Base-by-base conservation (phyloP, 352 stramenopile species). In the Globisporangium nodosum region DNA sequence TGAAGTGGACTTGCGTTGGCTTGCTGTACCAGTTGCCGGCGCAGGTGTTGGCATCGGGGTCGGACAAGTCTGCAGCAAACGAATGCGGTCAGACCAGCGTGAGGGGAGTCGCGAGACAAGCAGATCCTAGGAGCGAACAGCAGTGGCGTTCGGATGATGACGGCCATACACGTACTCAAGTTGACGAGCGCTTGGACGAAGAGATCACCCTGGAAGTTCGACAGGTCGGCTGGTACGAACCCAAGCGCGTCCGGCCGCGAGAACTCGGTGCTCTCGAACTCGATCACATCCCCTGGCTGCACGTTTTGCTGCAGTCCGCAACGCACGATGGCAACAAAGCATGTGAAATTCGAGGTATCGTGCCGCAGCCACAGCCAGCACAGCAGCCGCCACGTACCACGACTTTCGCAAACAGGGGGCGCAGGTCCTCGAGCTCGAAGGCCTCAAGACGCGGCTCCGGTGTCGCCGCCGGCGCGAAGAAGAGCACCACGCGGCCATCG, bases 111-210 rank as follows among this genome's bases (percentile, higher is more conserved):
- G 30, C 20, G n/a, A 52, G 8, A 18, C 4, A 35, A 35, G 31
- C 31, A 8, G 31, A 35, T 35, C 31, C 4, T 8, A 8, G 31
- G 7, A 8, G 31, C 31, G 7, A 35, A 35, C 31, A 35, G 7
- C 31, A 35, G 31, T 2, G 4, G 31, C 31, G 4, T 8, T 37
- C 6, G 31, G 6, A 37, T 6, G 31, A 37, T 37, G 31, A 37
- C 31, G 59, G 6, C n/a, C 37, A 33, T 45, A 18, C 35, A 64
- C 66, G 30, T 68, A 88, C 81, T 76, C 51, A 77, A 69, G 43
- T 80, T 83, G 58, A 91, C 68, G 12, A 91, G 67, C 20, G 75
- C 81, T 67, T 91, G 81, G 0, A 87, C 81, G 43, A 74, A 79
- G 46, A 88, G 71, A 33, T 75, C 55, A 18, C 54, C 56, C 9